phyloP scores from a whole-genome alignment of 2,329 filamentous ascomycete genomes.

The Penicillium vulpinum region DNA sequence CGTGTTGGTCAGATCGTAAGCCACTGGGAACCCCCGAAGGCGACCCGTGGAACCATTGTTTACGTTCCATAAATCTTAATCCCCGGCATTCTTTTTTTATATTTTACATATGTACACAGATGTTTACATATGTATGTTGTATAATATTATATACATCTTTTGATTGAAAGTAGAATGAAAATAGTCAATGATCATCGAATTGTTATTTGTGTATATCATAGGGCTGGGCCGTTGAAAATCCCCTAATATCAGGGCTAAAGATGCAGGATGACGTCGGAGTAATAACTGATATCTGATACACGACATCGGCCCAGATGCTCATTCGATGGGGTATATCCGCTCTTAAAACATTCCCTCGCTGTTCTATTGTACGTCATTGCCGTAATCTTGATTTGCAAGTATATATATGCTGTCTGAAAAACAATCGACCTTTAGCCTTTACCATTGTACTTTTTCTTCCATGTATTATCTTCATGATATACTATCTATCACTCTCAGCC shows the following conservation, averaged over 20 bases:
- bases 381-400: not conserved
- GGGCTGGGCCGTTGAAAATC: not conserved
- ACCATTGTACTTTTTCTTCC: not conserved
- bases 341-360: not conserved
- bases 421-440: not conserved
- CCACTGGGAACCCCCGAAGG: not conserved
- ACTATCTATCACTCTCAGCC: conserved; percentile 1
- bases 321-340: conserved; percentile 9
- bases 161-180: not conserved
- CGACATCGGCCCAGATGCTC: not conserved
- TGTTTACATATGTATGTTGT: not conserved
- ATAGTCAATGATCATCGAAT: not conserved
- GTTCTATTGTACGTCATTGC: conserved; percentile 1
- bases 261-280: conserved; percentile 19
- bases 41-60: conserved; percentile 15
- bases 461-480: not conserved
- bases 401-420: conserved; percentile 2
- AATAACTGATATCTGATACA: not conserved
- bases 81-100: not conserved
- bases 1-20: conserved; percentile 4
- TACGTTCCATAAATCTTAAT: conserved; percentile 6
- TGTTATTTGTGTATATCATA: not conserved
- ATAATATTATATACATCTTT: not conserved
- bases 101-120: not conserved
- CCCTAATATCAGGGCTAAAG: not conserved